A percentile compares a stretch with the other conserved stretches of the same genome.
Evolutionary conservation across 768 basidiomycete genomes (phyloP).

Genomic region (Nevesoporus exiguus): DNA sequence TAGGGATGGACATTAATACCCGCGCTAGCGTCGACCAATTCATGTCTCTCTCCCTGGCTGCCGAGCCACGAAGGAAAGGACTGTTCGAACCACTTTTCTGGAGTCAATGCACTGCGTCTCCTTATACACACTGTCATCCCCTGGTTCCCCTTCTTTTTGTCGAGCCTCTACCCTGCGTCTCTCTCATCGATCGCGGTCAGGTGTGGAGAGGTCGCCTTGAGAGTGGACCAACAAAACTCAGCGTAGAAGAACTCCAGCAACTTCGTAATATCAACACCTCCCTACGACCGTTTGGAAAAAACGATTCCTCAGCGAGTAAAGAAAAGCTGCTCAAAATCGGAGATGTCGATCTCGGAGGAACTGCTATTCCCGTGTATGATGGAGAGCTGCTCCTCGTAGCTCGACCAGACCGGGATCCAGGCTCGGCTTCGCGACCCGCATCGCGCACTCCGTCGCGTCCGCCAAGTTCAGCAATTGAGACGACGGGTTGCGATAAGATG

Average conservation of each 20-base stretch:
- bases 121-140: slow-evolving; percentile 41
- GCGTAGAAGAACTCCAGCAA: slow-evolving; percentile 56
- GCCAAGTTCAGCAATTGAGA: slow-evolving; percentile 56
- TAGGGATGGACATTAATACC: background rate
- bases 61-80: slow-evolving; percentile 71
- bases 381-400: slow-evolving; percentile 74
- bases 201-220: slow-evolving; percentile 68
- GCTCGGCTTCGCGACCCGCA: slow-evolving; percentile 49
- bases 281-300: slow-evolving; percentile 29
- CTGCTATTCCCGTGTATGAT: slow-evolving; percentile 67
- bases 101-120: slow-evolving; percentile 42
- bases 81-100: slow-evolving; percentile 78
- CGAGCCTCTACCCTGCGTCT: slow-evolving; percentile 64
- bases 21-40: slow-evolving; percentile 64
- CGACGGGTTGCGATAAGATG: slow-evolving; percentile 35
- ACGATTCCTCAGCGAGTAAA: slow-evolving; percentile 16
- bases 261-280: slow-evolving; percentile 52
- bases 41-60: slow-evolving; percentile 70
- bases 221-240: slow-evolving; percentile 45
- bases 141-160: slow-evolving; percentile 71
- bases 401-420: slow-evolving; percentile 46
- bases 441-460: slow-evolving; percentile 69
- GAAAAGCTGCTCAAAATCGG: slow-evolving; percentile 36
- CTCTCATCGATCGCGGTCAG: slow-evolving; percentile 64
- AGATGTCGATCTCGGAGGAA: slow-evolving; percentile 54